Conservation (phyloP, 331 rosid species). For the Acacia pycnantha region DNA sequence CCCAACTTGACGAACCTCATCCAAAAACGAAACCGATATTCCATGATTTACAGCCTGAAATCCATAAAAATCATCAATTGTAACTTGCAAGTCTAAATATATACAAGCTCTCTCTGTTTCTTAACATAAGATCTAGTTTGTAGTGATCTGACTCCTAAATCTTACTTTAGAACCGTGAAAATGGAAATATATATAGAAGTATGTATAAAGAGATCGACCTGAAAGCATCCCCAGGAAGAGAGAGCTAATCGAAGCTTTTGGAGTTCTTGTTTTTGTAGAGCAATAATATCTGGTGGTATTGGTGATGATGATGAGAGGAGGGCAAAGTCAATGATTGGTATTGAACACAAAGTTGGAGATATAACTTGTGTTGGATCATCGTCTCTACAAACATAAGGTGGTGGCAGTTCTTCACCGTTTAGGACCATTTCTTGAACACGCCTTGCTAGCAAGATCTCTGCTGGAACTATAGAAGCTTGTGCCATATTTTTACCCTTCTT, state of each 20-base stretch:
- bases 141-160: too few species aligned
- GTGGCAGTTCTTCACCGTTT: conserved; percentile 35
- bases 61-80: neutral
- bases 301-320: conserved; percentile 9
- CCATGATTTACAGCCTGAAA: conserved; percentile 56
- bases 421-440: conserved; percentile 43
- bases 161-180: too few species aligned
- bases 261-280: neutral
- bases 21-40: conserved; percentile 32
- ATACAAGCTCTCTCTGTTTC: too few species aligned
- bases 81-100: too few species aligned
- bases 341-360: conserved; percentile 7
- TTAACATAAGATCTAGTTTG: too few species aligned
- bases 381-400: conserved; percentile 28
- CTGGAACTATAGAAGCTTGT: neutral
- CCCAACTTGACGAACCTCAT: conserved; percentile 37
- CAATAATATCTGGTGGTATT: neutral
- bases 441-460: conserved; percentile 30
- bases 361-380: neutral
- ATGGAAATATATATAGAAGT: neutral
- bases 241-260: conserved; percentile 2
- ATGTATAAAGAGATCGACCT: neutral
- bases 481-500: neutral
- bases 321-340: conserved; percentile 18
- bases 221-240: conserved; percentile 37